Evolutionary conservation across 2,329 filamentous ascomycete species (phyloP).

Genomic region (Pestalotiopsis sp.): DNA sequence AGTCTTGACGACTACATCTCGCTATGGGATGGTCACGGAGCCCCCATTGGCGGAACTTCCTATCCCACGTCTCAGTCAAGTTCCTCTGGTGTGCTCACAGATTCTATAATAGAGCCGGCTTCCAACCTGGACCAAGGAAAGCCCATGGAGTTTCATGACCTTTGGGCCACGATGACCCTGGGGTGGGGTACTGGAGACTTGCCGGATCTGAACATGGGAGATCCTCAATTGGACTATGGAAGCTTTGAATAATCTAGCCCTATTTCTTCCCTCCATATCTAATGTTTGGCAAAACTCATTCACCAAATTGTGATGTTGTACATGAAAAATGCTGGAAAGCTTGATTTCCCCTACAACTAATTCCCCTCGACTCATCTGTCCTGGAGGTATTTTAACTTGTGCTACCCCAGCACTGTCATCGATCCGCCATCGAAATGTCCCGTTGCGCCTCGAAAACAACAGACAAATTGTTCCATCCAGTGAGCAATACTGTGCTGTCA

Average conservation of each 20-base stretch:
- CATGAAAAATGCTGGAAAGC: background rate
- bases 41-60: background rate
- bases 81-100: background rate
- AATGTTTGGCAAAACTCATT: background rate
- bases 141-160: conserved; percentile 19
- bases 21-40: conserved; percentile 12
- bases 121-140: background rate
- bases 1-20: conserved; percentile 36
- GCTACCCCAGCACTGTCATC: background rate
- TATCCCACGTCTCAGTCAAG: conserved; percentile 2
- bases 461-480: background rate
- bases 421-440: background rate
- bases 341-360: background rate
- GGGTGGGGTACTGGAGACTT: conserved; percentile 22
- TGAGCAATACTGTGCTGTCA: background rate
- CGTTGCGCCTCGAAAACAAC: background rate
- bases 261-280: background rate
- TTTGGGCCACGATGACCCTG: conserved; percentile 31
- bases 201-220: background rate
- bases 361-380: background rate
- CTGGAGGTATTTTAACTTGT: background rate
- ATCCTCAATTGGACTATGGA: background rate
- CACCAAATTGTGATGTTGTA: background rate
- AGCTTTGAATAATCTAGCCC: background rate
- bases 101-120: background rate